phyloP scores from a whole-genome alignment of 139 green algal genomes.

The Yamagishiella unicocca region DNA sequence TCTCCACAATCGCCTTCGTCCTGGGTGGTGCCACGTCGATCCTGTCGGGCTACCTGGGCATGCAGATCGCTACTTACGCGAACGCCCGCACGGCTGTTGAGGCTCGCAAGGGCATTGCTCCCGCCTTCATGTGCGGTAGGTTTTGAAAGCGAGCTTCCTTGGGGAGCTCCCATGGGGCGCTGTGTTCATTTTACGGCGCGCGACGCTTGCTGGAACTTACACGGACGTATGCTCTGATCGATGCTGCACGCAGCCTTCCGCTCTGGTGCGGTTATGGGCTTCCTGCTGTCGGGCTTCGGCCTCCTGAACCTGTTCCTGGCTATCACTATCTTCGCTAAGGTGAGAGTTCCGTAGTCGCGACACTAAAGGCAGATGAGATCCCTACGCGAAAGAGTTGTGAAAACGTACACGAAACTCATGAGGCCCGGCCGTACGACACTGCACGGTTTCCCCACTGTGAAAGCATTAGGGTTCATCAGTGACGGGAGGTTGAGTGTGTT shows the following conservation, averaged over 20 bases:
- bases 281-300: conserved; percentile 91
- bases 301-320: conserved; percentile 91
- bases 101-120: conserved; percentile 94
- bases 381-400: too few relatives aligned
- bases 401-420: too few relatives aligned
- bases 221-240: too few relatives aligned
- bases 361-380: too few relatives aligned
- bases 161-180: too few relatives aligned
- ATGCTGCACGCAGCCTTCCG: conserved; percentile 92
- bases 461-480: too few relatives aligned
- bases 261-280: conserved; percentile 98
- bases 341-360: too few relatives aligned
- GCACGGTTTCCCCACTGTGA: too few relatives aligned
- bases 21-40: conserved; percentile 93
- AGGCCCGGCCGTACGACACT: too few relatives aligned
- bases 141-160: neutral
- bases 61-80: conserved; percentile 98
- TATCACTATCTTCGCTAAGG: conserved; percentile 79
- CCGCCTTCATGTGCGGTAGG: conserved; percentile 92
- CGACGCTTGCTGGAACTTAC: too few relatives aligned
- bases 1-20: conserved; percentile 95
- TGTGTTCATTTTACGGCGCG: too few relatives aligned
- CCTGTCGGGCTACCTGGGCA: conserved; percentile 95
- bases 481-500: too few relatives aligned
- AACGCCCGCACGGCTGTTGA: conserved; percentile 96